A percentile compares a stretch with the other conserved stretches of the same genome.
Conservation (phyloP, 495 filamentous ascomycete species). For the Aspergillus campestris region DNA sequence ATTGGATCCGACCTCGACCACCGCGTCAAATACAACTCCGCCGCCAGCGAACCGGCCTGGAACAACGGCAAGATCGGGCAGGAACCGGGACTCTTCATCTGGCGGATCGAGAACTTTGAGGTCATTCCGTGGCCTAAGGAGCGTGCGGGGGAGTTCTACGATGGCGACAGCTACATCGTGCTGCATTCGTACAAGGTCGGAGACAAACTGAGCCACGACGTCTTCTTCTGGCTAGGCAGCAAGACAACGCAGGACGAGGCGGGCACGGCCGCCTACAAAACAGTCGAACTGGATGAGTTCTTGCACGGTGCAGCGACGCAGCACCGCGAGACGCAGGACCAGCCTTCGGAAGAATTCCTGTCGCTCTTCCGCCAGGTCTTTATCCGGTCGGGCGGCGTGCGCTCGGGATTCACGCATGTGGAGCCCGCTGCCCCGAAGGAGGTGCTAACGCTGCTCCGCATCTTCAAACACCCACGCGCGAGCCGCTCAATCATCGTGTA, state of each 20-base stretch:
- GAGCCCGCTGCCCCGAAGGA: conserved; percentile 36
- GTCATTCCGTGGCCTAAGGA: conserved; percentile 49
- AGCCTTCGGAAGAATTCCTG: conserved; percentile 48
- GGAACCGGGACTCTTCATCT: conserved; percentile 43
- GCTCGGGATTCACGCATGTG: conserved; percentile 51
- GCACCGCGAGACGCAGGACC: conserved; percentile 49
- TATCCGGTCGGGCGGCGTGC: conserved; percentile 49
- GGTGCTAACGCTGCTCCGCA: conserved; percentile 40
- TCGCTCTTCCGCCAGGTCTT: conserved; percentile 46
- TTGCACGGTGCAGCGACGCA: conserved; percentile 49
- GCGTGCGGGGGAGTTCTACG: conserved; percentile 47
- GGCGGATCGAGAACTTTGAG: conserved; percentile 56
- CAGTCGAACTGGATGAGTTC: conserved; percentile 57
- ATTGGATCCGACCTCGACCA: conserved; percentile 53
- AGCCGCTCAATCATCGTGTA: conserved; percentile 45
- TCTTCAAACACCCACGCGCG: conserved; percentile 46
- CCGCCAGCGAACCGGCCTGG: conserved; percentile 53
- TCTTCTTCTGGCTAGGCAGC: conserved; percentile 54
- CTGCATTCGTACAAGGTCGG: conserved; percentile 46
- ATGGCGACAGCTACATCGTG: conserved; percentile 57
- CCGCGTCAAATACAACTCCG: conserved; percentile 54
- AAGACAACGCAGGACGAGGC: conserved; percentile 56
- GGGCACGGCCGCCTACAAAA: conserved; percentile 57
- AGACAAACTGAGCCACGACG: conserved; percentile 44
- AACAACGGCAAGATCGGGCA: conserved; percentile 41